Conservation (phyloP, 83 land plant species). For the Larix sibirica region DNA sequence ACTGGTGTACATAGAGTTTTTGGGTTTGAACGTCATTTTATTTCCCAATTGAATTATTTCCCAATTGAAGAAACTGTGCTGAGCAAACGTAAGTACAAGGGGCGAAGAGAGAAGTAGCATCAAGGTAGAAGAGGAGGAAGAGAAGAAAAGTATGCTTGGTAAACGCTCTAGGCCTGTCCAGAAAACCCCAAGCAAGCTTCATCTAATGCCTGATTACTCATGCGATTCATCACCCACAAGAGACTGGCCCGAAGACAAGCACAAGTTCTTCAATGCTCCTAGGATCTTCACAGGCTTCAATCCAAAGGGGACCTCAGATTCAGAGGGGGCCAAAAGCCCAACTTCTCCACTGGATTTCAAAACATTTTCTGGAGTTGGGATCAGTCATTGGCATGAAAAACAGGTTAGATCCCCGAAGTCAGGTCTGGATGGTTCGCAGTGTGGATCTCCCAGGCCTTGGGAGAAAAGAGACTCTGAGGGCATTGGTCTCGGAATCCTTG, state of each 20-base stretch:
- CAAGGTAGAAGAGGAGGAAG: not conserved
- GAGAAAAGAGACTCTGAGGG: slow-evolving; percentile 15
- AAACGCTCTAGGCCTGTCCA: slow-evolving; percentile 16
- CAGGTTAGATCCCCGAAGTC: slow-evolving; percentile 16
- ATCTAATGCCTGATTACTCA: slow-evolving; percentile 8
- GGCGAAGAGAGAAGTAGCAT: not conserved
- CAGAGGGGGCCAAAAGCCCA: slow-evolving; percentile 17
- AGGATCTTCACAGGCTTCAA: slow-evolving; percentile 15
- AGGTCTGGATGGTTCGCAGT: slow-evolving; percentile 6
- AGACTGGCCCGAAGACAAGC: not conserved
- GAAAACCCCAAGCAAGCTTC: slow-evolving; percentile 11
- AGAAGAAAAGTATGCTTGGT: slow-evolving; percentile 6
- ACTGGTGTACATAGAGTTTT: not conserved
- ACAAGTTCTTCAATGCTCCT: slow-evolving; percentile 12
- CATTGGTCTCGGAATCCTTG: slow-evolving; percentile 37
- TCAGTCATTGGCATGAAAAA: slow-evolving; percentile 1
- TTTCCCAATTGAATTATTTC: not conserved
- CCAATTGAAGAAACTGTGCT: not conserved
- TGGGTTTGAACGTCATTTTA: not conserved
- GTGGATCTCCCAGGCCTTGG: slow-evolving; percentile 16
- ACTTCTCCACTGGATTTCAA: slow-evolving; percentile 27
- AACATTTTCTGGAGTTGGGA: slow-evolving; percentile 20
- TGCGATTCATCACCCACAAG: not conserved
- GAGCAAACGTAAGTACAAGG: not conserved
- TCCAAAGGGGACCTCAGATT: slow-evolving; percentile 12